Conservation (phyloP, 208 protist species). For the Acanthamoeba quina region DNA sequence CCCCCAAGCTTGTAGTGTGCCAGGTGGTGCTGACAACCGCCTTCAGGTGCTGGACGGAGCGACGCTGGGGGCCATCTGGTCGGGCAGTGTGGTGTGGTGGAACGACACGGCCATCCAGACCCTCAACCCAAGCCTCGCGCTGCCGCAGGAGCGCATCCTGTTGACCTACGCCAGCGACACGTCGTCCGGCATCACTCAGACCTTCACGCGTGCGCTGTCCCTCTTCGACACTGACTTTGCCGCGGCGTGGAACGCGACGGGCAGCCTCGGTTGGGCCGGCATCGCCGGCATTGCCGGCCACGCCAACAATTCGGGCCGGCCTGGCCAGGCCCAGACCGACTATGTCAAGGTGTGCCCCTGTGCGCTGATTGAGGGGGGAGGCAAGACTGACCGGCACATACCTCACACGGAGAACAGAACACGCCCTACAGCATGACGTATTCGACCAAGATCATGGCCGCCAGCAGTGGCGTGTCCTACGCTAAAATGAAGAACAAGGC, state of each 20-base stretch:
- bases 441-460: not conserved
- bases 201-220: not conserved
- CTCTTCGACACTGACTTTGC: not conserved
- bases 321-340: not conserved
- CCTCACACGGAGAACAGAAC: not conserved
- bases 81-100: not conserved
- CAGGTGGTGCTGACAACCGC: not conserved
- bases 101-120: slow-evolving; percentile 13
- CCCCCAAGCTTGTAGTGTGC: not conserved
- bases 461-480: not conserved
- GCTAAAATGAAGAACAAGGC: slow-evolving; percentile 30
- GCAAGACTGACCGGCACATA: not conserved
- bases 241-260: not conserved
- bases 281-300: slow-evolving; percentile 5
- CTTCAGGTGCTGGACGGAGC: not conserved
- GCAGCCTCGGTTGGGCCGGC: not conserved
- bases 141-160: not conserved
- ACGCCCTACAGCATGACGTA: slow-evolving; percentile 60
- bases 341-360: not conserved
- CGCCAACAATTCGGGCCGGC: not conserved
- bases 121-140: not conserved
- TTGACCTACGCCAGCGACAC: slow-evolving; percentile 25
- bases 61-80: not conserved
- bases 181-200: not conserved
- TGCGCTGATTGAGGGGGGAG: not conserved